Percentiles rank a stretch among this genome's conserved stretches.
These are phyloP conservation scores for Myotisia sp. DNA, from an alignment of 2,329 filamentous ascomycete genomes.

Conservation along the genomic window DNA sequence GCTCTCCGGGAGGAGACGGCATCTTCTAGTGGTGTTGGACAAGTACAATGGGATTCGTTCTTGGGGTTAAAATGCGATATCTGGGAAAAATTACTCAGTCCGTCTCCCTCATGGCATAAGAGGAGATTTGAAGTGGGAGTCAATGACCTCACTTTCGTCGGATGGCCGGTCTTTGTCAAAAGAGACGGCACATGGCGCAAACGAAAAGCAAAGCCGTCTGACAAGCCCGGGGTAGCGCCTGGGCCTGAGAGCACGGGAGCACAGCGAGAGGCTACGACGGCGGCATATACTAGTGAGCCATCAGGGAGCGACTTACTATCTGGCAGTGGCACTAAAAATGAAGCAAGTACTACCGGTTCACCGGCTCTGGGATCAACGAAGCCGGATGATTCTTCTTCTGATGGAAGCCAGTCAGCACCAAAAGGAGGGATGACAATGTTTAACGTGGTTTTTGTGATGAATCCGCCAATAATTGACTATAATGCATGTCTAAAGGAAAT, in stretches of 20 bases:
- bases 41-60: constrained; percentile 46
- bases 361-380: too few relatives aligned
- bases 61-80: constrained; percentile 62
- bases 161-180: constrained; percentile 69
- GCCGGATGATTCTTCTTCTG: neutral
- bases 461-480: constrained; percentile 63
- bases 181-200: constrained; percentile 66
- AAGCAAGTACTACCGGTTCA: too few relatives aligned
- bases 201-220: constrained; percentile 25
- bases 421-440: constrained; percentile 82
- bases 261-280: neutral
- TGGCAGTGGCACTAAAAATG: too few relatives aligned
- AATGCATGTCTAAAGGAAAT: constrained; percentile 60
- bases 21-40: too few relatives aligned
- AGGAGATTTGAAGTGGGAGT: constrained; percentile 67
- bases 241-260: neutral
- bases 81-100: constrained; percentile 66
- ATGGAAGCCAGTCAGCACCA: constrained; percentile 15
- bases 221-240: too few relatives aligned
- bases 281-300: too few relatives aligned
- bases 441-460: constrained; percentile 84
- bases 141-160: constrained; percentile 65
- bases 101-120: constrained; percentile 63
- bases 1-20: too few relatives aligned
- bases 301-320: too few relatives aligned